These are phyloP conservation scores for Agrocybe praecox DNA, from an alignment of 768 basidiomycete genomes.

Conservation along the genomic window DNA sequence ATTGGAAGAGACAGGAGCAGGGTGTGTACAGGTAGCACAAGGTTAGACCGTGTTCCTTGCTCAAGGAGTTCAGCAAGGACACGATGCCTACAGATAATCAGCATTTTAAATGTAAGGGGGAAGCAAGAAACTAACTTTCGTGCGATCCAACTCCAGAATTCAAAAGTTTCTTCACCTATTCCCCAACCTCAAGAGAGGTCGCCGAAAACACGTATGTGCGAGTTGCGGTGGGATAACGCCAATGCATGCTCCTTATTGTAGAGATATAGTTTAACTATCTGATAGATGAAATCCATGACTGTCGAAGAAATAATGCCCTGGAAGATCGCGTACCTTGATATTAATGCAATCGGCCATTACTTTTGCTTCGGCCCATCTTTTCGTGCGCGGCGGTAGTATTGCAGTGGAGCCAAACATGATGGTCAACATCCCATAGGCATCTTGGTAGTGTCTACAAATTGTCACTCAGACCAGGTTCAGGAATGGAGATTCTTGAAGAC, in stretches of 20 bases:
- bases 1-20: conserved; percentile 31
- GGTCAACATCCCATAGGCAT: conserved; percentile 81
- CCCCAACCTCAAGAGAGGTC: conserved; percentile 92
- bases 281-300: neutral
- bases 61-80: conserved; percentile 91
- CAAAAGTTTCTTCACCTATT: conserved; percentile 95
- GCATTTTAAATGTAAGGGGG: neutral
- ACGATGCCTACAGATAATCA: conserved; percentile 61
- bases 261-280: conserved; percentile 90
- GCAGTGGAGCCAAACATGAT: conserved; percentile 90
- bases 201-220: conserved; percentile 83
- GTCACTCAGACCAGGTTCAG: conserved; percentile 7
- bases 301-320: neutral
- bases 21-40: conserved; percentile 64
- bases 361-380: conserved; percentile 98
- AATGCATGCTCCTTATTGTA: conserved; percentile 88
- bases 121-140: conserved; percentile 59
- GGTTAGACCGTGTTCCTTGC: conserved; percentile 66
- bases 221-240: conserved; percentile 80
- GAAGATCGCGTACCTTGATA: conserved; percentile 65
- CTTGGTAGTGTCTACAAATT: conserved; percentile 82
- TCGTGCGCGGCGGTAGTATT: conserved; percentile 88
- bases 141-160: conserved; percentile 97
- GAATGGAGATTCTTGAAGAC: neutral
- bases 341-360: conserved; percentile 94